Conservation (phyloP, 371 early-diverging fungal genomes). For the Phascolomyces articulosus region DNA sequence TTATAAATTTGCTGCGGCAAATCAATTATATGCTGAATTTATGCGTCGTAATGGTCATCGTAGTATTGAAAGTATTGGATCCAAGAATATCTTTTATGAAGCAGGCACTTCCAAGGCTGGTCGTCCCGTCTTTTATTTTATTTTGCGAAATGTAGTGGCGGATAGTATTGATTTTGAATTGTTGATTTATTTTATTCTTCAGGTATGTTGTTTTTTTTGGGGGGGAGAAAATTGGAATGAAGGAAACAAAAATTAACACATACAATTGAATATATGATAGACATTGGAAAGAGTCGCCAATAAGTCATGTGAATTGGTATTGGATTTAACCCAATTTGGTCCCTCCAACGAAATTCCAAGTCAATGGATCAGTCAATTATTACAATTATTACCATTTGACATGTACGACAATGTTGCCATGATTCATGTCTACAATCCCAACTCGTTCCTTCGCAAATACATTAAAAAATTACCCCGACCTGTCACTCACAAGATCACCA, state of each 20-base stretch:
- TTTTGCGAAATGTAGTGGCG: slow-evolving; percentile 75
- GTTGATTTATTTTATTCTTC: slow-evolving; percentile 72
- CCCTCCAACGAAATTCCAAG: slow-evolving; percentile 79
- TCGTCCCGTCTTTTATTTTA: slow-evolving; percentile 84
- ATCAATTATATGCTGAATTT: slow-evolving; percentile 77
- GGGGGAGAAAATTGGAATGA: not conserved
- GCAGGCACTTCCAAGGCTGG: slow-evolving; percentile 78
- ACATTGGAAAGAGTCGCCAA: slow-evolving; percentile 57
- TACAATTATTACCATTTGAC: slow-evolving; percentile 74
- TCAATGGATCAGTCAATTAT: slow-evolving; percentile 76
- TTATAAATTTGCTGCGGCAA: slow-evolving; percentile 53
- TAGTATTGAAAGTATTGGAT: slow-evolving; percentile 63
- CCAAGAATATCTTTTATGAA: slow-evolving; percentile 79
- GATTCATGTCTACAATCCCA: slow-evolving; percentile 82
- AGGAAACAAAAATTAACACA: not conserved
- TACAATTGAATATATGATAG: slow-evolving; percentile 24
- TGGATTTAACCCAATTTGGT: slow-evolving; percentile 87
- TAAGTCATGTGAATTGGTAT: slow-evolving; percentile 76
- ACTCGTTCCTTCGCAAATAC: slow-evolving; percentile 76
- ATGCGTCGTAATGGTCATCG: slow-evolving; percentile 77
- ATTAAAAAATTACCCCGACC: slow-evolving; percentile 63
- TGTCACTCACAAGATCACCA: slow-evolving; percentile 63
- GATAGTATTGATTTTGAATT: slow-evolving; percentile 86
- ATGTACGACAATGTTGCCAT: slow-evolving; percentile 53
- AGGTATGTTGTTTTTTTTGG: slow-evolving; percentile 51